phyloP scores from a whole-genome alignment of 2,329 filamentous ascomycete genomes.

The Diaporthe batatas region DNA sequence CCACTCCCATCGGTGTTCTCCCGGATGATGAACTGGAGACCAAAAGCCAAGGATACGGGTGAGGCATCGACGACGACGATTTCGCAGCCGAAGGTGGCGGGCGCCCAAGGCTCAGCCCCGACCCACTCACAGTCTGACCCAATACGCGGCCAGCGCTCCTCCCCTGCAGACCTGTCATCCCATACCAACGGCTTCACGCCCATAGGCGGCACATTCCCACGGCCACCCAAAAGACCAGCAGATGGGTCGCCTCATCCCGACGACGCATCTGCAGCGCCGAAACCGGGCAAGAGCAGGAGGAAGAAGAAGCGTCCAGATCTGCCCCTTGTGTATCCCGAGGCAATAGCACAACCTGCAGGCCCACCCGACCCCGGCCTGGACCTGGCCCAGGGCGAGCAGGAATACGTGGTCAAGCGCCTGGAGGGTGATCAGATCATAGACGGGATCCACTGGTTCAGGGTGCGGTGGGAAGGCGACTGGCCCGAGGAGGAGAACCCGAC shows the following conservation, averaged over 20 bases:
- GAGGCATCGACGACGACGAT: neutral
- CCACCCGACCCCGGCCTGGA: constrained; percentile 46
- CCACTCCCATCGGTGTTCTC: constrained; percentile 13
- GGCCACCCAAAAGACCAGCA: constrained; percentile 16
- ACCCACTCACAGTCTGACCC: neutral
- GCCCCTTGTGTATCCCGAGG: neutral
- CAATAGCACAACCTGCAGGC: constrained; percentile 40
- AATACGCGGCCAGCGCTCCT: neutral
- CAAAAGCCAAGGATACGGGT: neutral
- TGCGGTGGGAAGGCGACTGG: constrained; percentile 71
- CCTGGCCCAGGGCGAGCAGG: constrained; percentile 46
- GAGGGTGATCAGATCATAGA: constrained; percentile 57
- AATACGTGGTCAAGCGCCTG: constrained; percentile 61
- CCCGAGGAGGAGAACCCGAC: constrained; percentile 67
- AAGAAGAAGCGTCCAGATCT: constrained; percentile 27
- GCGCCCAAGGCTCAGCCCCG: neutral
- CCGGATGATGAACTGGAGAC: neutral
- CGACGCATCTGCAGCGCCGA: neutral
- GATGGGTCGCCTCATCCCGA: neutral
- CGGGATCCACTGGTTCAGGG: constrained; percentile 62
- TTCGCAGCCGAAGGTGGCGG: neutral
- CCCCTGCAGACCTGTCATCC: neutral
- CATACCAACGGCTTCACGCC: constrained; percentile 47
- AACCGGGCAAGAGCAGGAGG: constrained; percentile 17
- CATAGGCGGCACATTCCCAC: constrained; percentile 44